A percentile compares a stretch with the other conserved stretches of the same genome.
Evolutionary conservation across 306 rosid genomes (phyloP).

Genomic region (Dryas drummondii): DNA sequence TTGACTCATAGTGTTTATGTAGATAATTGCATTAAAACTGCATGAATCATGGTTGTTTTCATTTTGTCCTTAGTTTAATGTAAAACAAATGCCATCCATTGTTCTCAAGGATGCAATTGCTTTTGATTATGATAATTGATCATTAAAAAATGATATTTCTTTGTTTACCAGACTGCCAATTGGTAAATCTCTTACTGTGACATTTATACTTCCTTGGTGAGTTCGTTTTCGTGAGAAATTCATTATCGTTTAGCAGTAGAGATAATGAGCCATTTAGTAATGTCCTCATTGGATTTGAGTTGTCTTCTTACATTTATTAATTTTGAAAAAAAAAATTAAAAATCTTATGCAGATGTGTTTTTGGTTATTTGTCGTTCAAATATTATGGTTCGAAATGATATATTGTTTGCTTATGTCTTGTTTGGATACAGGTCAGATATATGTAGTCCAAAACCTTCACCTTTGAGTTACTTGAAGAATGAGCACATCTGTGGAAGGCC

Average conservation of each 20-base stretch:
- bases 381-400: slow-evolving; percentile 4
- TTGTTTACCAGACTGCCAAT: not conserved
- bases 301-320: not conserved
- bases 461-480: slow-evolving; percentile 62
- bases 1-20: no score
- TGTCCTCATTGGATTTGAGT: not conserved
- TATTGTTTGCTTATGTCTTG: slow-evolving; percentile 5
- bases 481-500: slow-evolving; percentile 98
- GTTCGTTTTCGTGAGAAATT: not conserved
- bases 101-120: not conserved
- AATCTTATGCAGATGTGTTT: not conserved
- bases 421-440: slow-evolving; percentile 59
- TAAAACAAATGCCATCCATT: not conserved
- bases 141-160: not conserved
- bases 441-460: slow-evolving; percentile 68
- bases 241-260: not conserved
- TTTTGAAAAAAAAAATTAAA: not conserved
- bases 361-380: slow-evolving; percentile 3
- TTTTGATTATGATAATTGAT: not conserved
- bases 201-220: no score
- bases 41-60: not conserved
- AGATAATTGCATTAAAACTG: not conserved
- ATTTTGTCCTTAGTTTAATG: not conserved
- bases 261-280: not conserved
- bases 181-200: not conserved